phyloP scores from a whole-genome alignment of 495 filamentous ascomycete genomes.

The Mycothermus thermophilus region DNA sequence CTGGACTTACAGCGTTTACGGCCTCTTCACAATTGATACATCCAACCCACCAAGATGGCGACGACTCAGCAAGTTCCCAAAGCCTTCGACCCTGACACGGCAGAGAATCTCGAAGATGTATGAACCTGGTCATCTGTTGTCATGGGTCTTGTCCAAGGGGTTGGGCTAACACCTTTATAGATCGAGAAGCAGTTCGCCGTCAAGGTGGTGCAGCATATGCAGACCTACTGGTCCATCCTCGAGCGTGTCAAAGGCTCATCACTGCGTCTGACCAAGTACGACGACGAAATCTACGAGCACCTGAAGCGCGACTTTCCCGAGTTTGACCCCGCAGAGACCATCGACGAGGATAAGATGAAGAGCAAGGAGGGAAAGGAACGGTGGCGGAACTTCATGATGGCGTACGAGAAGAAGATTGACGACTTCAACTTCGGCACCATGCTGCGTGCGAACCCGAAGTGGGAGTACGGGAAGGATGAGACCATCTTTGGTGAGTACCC shows the following conservation, averaged over 20 bases:
- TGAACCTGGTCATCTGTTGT: slow-evolving; percentile 2
- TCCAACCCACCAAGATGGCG: too few relatives aligned
- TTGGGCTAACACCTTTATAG: slow-evolving; percentile 28
- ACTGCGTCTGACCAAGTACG: slow-evolving; percentile 79
- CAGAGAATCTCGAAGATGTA: slow-evolving; percentile 38
- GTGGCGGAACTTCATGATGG: slow-evolving; percentile 90
- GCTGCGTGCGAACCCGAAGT: slow-evolving; percentile 60
- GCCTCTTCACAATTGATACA: too few relatives aligned
- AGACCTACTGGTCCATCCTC: slow-evolving; percentile 93
- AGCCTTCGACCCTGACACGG: slow-evolving; percentile 32
- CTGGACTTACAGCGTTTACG: too few relatives aligned
- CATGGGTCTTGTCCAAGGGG: neutral
- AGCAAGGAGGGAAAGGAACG: slow-evolving; percentile 88
- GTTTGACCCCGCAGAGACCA: slow-evolving; percentile 63
- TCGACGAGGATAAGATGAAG: slow-evolving; percentile 94
- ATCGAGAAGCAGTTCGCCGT: slow-evolving; percentile 99
- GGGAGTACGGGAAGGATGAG: slow-evolving; percentile 74
- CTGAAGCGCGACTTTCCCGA: slow-evolving; percentile 82
- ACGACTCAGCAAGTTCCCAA: slow-evolving; percentile 20
- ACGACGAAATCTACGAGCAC: slow-evolving; percentile 85
- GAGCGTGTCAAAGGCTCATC: slow-evolving; percentile 75
- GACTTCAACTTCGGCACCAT: slow-evolving; percentile 98
- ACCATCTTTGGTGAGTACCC: slow-evolving; percentile 68
- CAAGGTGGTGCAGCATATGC: slow-evolving; percentile 90
- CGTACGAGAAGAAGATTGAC: slow-evolving; percentile 81